phyloP scores from a whole-genome alignment of 2,329 filamentous ascomycete species.

The Thelonectria blattea region DNA sequence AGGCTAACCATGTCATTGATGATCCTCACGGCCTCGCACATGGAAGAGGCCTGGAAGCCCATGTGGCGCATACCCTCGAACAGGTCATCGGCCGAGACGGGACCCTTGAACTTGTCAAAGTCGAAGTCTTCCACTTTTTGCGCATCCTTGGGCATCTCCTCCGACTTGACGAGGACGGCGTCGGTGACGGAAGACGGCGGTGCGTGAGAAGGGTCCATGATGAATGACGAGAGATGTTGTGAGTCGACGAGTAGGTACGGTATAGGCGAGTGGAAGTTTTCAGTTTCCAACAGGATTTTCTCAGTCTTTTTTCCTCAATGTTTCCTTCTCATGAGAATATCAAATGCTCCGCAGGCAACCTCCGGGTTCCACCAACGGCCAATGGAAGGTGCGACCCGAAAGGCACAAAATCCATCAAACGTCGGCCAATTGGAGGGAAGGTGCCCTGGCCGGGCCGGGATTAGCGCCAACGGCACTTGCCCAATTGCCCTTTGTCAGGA shows the following conservation, averaged over 20 bases:
- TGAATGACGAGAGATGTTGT: conserved; percentile 4
- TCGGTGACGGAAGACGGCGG: conserved; percentile 71
- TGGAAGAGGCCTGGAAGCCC: conserved; percentile 74
- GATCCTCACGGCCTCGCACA: conserved; percentile 86
- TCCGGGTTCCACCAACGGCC: too few relatives aligned
- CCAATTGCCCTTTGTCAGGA: too few relatives aligned
- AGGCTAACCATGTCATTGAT: conserved; percentile 87
- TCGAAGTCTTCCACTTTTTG: conserved; percentile 88
- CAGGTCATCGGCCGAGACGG: conserved; percentile 86
- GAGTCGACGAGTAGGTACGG: background rate
- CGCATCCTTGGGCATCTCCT: conserved; percentile 79
- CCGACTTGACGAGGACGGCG: conserved; percentile 85
- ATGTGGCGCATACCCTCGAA: conserved; percentile 82
- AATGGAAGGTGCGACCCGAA: too few relatives aligned
- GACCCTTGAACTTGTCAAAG: conserved; percentile 80
- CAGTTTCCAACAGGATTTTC: too few relatives aligned
- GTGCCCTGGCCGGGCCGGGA: too few relatives aligned
- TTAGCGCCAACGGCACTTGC: too few relatives aligned
- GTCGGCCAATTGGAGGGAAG: too few relatives aligned
- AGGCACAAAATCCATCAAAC: too few relatives aligned
- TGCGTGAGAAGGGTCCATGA: conserved; percentile 46
- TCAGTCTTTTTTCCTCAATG: too few relatives aligned
- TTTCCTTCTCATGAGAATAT: too few relatives aligned
- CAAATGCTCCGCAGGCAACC: too few relatives aligned
- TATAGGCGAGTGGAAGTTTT: background rate